Conservation (phyloP, 164 flowering plant genomes). For the Kingdonia uniflora region DNA sequence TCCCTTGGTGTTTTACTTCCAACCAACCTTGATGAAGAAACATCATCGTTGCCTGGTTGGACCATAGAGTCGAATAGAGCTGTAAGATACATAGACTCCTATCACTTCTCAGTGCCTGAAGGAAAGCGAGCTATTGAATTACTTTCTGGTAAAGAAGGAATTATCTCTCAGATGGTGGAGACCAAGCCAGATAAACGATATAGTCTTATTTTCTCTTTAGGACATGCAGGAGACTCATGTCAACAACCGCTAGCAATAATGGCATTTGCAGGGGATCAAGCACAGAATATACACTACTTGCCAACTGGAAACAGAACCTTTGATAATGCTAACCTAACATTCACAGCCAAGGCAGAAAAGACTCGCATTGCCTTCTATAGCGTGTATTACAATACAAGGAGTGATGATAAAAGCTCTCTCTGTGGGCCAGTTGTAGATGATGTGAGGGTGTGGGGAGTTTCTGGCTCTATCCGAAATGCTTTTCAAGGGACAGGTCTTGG, state of each 20-base stretch:
- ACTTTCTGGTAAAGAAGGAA: conserved; percentile 95
- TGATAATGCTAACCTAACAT: conserved; percentile 45
- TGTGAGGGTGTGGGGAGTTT: conserved; percentile 62
- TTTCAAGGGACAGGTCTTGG: conserved; percentile 17
- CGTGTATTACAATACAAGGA: conserved; percentile 81
- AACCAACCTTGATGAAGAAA: conserved; percentile 83
- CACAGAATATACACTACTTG: conserved; percentile 61
- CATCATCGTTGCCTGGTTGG: conserved; percentile 86
- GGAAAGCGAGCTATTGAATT: conserved; percentile 84
- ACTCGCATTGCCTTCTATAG: conserved; percentile 89
- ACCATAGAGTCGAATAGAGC: conserved; percentile 86
- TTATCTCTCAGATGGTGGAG: conserved; percentile 86
- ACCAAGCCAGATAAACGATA: conserved; percentile 58
- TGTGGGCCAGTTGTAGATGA: conserved; percentile 98
- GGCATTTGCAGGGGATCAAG: conserved; percentile 96
- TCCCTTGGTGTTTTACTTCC: conserved; percentile 88
- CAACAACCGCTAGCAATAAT: conserved; percentile 73
- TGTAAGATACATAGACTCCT: conserved; percentile 73
- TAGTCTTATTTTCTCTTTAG: conserved; percentile 51
- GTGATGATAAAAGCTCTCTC: conserved; percentile 77
- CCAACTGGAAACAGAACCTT: conserved; percentile 48
- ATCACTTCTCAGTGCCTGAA: conserved; percentile 64
- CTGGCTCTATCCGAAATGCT: conserved; percentile 27
- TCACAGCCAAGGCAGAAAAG: conserved; percentile 91
- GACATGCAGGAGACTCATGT: conserved; percentile 79